Percentiles rank a stretch among this genome's conserved stretches.
Evolutionary conservation across 768 basidiomycete species (phyloP).

Genomic region (Mrakia hoshinonis): DNA sequence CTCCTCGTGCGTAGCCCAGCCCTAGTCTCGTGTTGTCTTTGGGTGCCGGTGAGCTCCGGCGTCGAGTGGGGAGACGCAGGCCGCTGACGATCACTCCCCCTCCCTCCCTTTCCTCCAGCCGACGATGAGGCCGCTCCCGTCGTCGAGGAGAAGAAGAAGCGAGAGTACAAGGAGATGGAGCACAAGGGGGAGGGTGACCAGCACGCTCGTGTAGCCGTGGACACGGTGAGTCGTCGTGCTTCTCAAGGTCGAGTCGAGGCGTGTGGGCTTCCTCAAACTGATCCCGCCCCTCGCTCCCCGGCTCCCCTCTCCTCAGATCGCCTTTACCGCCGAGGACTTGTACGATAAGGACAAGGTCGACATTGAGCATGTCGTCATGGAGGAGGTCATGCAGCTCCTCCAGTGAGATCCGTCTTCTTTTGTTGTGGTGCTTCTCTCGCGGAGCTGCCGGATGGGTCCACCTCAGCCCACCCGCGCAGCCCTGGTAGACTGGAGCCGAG

Average conservation of each 20-base stretch:
- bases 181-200: constrained; percentile 28
- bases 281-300: not conserved
- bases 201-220: constrained; percentile 24
- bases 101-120: constrained; percentile 7
- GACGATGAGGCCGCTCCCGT: constrained; percentile 28
- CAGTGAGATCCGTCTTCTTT: constrained; percentile 44
- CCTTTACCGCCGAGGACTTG: constrained; percentile 42
- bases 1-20: not conserved
- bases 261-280: not conserved
- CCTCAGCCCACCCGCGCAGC: not conserved
- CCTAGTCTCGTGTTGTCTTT: not conserved
- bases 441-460: not conserved
- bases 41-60: not conserved
- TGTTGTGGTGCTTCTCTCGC: no score
- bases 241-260: not conserved
- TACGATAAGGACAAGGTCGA: constrained; percentile 99
- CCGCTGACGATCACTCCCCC: not conserved
- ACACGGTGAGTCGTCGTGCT: not conserved
- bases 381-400: constrained; percentile 91
- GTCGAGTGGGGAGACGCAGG: not conserved
- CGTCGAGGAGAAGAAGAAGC: constrained; percentile 49
- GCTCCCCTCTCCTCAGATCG: constrained; percentile 33
- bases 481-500: no score
- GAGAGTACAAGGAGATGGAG: constrained; percentile 65
- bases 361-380: constrained; percentile 90